phyloP scores from a whole-genome alignment of 805 yeast genomes.

The Suhomyces canberraensis region DNA sequence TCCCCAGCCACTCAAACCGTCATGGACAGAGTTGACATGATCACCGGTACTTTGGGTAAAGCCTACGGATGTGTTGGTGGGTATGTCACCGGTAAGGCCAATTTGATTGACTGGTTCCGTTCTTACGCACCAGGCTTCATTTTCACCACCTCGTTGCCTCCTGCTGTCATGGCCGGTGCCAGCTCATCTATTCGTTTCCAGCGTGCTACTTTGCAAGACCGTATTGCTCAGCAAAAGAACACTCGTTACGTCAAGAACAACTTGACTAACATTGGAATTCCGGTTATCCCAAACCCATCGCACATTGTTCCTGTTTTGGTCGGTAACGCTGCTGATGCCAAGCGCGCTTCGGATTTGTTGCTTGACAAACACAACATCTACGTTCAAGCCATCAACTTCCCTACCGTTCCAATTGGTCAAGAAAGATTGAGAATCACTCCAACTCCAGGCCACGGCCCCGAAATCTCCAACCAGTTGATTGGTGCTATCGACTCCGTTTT shows the following conservation, averaged over 20 bases:
- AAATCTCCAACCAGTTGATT: constrained; percentile 71
- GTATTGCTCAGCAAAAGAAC: constrained; percentile 80
- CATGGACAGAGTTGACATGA: constrained; percentile 89
- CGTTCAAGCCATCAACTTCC: constrained; percentile 98
- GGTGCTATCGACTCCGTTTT: constrained; percentile 80
- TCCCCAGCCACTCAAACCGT: constrained; percentile 53
- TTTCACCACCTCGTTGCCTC: constrained; percentile 95
- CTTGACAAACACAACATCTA: constrained; percentile 82
- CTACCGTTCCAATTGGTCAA: constrained; percentile 93
- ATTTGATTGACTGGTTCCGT: constrained; percentile 90
- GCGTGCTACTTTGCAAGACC: constrained; percentile 69
- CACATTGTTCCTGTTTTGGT: constrained; percentile 94
- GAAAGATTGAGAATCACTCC: constrained; percentile 98
- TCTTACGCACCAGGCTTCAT: constrained; percentile 97
- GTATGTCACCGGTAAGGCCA: constrained; percentile 84
- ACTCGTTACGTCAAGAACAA: constrained; percentile 80
- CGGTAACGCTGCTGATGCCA: constrained; percentile 92
- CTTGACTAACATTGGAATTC: constrained; percentile 71
- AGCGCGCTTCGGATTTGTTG: constrained; percentile 84
- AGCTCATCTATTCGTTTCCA: constrained; percentile 83
- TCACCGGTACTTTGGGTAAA: constrained; percentile 97
- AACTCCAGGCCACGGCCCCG: constrained; percentile 90
- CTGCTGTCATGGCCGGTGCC: constrained; percentile 97
- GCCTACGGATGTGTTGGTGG: constrained; percentile 98
- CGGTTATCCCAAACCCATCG: constrained; percentile 96